Evolutionary conservation across 1,284 basidiomycete species (phyloP).

Genomic region (Ustanciosporium gigantosporum): DNA sequence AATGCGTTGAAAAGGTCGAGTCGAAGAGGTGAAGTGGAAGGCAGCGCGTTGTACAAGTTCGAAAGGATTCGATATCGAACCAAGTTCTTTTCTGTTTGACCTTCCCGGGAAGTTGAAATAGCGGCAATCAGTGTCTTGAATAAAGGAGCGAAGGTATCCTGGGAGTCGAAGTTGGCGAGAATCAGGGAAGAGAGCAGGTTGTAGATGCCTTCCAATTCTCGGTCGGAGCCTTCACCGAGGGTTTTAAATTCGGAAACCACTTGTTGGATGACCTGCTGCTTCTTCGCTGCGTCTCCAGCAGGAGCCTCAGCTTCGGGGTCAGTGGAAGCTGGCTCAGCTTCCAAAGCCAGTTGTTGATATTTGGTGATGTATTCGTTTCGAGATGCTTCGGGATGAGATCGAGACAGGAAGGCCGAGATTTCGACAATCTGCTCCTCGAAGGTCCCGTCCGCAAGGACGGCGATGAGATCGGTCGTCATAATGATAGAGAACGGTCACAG

Average conservation of each 20-base stretch:
- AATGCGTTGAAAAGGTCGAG: slow-evolving; percentile 46
- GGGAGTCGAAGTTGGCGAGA: slow-evolving; percentile 7
- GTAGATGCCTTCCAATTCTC: slow-evolving; percentile 57
- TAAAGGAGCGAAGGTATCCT: slow-evolving; percentile 11
- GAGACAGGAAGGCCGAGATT: slow-evolving; percentile 48
- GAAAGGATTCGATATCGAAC: slow-evolving; percentile 50
- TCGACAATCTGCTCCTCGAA: slow-evolving; percentile 56
- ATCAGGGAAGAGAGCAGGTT: slow-evolving; percentile 54
- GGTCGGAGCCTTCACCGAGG: slow-evolving; percentile 51
- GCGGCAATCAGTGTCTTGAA: slow-evolving; percentile 27
- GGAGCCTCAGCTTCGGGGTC: slow-evolving; percentile 5
- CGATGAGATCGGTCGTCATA: slow-evolving; percentile 54
- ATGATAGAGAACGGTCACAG: too few relatives aligned
- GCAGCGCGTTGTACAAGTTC: slow-evolving; percentile 58
- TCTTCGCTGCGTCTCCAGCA: slow-evolving; percentile 18
- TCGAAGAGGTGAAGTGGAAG: slow-evolving; percentile 42
- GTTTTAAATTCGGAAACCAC: slow-evolving; percentile 40
- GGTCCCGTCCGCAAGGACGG: slow-evolving; percentile 55
- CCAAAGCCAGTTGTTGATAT: slow-evolving; percentile 37
- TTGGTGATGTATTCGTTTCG: slow-evolving; percentile 48
- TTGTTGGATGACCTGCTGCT: slow-evolving; percentile 29
- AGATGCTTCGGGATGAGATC: slow-evolving; percentile 44
- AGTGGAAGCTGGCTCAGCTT: slow-evolving; percentile 23
- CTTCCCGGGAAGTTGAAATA: slow-evolving; percentile 7
- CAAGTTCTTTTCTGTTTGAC: slow-evolving; percentile 24